Percentiles rank a stretch among this genome's conserved stretches.
Evolutionary conservation across 192 early-diverging fungal species (phyloP).

Genomic region (Coemansia brasiliensis): DNA sequence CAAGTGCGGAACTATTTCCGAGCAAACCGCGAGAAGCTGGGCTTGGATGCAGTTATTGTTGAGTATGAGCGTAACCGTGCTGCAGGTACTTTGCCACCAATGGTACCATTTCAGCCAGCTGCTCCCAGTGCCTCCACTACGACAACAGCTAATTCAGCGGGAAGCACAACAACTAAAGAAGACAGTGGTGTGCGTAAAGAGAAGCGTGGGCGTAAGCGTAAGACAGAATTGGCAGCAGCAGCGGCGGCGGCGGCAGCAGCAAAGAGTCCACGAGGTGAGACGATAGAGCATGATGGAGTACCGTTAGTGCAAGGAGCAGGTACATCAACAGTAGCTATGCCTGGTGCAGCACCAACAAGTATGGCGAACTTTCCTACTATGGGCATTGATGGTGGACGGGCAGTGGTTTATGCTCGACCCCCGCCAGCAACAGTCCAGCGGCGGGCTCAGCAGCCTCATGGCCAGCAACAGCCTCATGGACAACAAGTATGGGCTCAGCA

Average conservation of each 20-base stretch:
- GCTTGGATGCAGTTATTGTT: conserved; percentile 48
- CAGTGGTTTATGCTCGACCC: conserved; percentile 30
- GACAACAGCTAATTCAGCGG: neutral
- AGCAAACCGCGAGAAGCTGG: conserved; percentile 59
- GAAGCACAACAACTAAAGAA: neutral
- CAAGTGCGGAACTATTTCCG: conserved; percentile 85
- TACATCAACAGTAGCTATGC: neutral
- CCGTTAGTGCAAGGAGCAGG: neutral
- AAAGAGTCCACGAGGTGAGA: neutral
- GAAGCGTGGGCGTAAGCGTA: conserved; percentile 46
- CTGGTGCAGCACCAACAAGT: conserved; percentile 30
- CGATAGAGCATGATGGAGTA: neutral
- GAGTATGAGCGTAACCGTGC: conserved; percentile 41
- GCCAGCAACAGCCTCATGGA: no score
- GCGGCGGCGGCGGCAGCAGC: neutral
- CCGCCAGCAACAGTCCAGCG: neutral
- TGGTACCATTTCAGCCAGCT: conserved; percentile 20
- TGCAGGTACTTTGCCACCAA: conserved; percentile 25
- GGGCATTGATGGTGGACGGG: conserved; percentile 43
- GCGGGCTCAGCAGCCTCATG: no score
- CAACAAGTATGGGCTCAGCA: neutral
- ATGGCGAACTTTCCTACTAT: conserved; percentile 45
- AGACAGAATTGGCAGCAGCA: conserved; percentile 20
- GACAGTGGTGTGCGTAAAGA: conserved; percentile 20
- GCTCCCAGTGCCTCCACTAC: neutral